phyloP scores from a whole-genome alignment of 306 rosid genomes.

The Dalbergia oliveri region DNA sequence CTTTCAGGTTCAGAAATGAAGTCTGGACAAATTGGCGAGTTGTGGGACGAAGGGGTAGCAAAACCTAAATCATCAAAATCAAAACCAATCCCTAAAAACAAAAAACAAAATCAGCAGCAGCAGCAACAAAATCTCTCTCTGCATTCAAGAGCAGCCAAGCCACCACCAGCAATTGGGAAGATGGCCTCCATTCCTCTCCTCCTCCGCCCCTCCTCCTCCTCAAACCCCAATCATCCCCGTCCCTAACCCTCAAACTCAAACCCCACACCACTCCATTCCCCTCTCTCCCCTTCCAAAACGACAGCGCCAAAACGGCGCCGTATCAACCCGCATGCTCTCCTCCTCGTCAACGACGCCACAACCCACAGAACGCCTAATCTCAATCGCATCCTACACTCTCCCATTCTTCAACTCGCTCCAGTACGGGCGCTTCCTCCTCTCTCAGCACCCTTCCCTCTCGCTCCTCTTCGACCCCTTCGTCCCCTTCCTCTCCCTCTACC shows the following conservation, averaged over 20 bases:
- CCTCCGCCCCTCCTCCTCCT: slow-evolving; percentile 2
- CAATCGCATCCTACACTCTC: slow-evolving; percentile 79
- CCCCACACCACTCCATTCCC: slow-evolving; percentile 6
- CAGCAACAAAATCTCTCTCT: not conserved
- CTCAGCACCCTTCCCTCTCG: slow-evolving; percentile 67
- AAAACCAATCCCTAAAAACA: not conserved
- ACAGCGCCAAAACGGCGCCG: slow-evolving; percentile 29
- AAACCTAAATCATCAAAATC: too few species aligned
- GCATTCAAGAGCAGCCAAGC: not conserved
- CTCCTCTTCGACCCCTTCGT: slow-evolving; percentile 75
- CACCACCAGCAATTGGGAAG: not conserved
- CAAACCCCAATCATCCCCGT: slow-evolving; percentile 2
- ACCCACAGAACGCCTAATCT: slow-evolving; percentile 78
- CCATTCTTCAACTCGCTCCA: slow-evolving; percentile 96
- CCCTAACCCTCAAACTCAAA: not conserved
- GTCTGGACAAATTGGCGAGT: too few species aligned
- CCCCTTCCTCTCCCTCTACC: slow-evolving; percentile 69
- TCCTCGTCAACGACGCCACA: slow-evolving; percentile 38
- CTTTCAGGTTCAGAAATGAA: too few species aligned
- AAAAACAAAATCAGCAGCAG: not conserved
- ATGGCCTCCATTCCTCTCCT: slow-evolving; percentile 45
- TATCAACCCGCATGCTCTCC: slow-evolving; percentile 57
- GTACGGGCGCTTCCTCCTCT: slow-evolving; percentile 74
- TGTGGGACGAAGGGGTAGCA: not conserved
- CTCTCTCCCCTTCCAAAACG: not conserved